Base-by-base conservation (phyloP, 2,329 filamentous ascomycete genomes). In the Sporothrix euskadiensis region DNA sequence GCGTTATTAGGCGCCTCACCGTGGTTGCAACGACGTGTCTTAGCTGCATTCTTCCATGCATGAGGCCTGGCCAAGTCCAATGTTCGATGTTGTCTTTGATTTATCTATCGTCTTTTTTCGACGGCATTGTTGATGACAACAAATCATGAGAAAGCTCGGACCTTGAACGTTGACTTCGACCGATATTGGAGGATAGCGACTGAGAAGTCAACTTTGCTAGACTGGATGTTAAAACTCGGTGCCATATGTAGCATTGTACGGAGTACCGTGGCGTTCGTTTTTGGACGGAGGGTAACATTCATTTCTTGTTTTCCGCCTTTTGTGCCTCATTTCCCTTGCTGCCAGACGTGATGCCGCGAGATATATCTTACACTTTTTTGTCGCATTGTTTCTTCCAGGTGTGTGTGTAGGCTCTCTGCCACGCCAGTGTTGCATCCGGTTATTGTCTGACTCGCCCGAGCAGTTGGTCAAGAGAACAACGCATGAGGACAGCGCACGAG, bases 1-100 rank as follows among this genome's bases (percentile, higher is more conserved):
- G 61, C 61, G 65, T 68, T 52, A 68, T 68, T 52, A 52, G 39
- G 22, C 35, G 35, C n/a, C 39, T 65, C n/a, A 10, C 39, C 19
- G 35, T 59, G 59, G 35, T 44, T 44, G 35, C 61, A 66, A 66
- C 39, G 61, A 39, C 47, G 61, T 65, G 59, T 65, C 59, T 44
- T 65, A 44, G 59, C 61, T 66, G 39, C 61, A 66, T 30, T 66
- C n/a, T 30, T 66, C n/a, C n/a, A 16, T 41, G 39, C 39, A 66
- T 44, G 22, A 47, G n/a, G 35, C 35, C n/a, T 65, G 39, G 59
- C 16, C 30, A 41, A 65, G n/a, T 8, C 32, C 19, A 22, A 26
- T 26, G 39, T n/a, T 26, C 19, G 12, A 26, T 26, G 39, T n/a
- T 26, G 35, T 65, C n/a, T 44, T 4, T 63, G 16, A 41, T 26